Evolutionary conservation across 768 basidiomycete species (phyloP), one percentile per base, ranked within the genome.

Genomic region (Leccinum obscurum): DNA sequence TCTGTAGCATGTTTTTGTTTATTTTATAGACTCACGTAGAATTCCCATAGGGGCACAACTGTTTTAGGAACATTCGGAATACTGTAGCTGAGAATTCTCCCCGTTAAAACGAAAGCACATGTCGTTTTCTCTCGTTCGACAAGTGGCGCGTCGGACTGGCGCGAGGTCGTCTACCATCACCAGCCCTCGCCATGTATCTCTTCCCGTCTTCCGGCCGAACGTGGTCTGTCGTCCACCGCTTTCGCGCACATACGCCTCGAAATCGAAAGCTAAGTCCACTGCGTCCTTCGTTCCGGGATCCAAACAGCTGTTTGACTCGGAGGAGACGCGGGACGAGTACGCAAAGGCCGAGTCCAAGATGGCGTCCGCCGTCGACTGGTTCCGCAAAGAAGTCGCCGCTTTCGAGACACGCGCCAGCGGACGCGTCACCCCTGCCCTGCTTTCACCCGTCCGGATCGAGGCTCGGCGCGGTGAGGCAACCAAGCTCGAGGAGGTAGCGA

Each of bases 401-500:
- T 76, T 86, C 22, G 89, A 92, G 72, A 83, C 81, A 22, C 85
- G 91, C 14, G 89, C 88, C 1, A 84, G 79, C 56, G 92, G 92
- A 32, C 87, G 90, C 28, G 82, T 94, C 61, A 90, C 88, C 0
- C 89, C 92, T 1, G 81, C 81, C 2, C 66, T 94, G 62, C 81
- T 94, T 54, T 77, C 85, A 13, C 83, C 87, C 0, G 89, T 94
- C 6, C 81, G 83, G 20, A 85, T 93, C 32, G 77, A 76, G 55
- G 65, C 84, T 4, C 79, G 77, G 5, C 68, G 70, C 34, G 75
- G 76, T 3, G 73, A 76, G 30, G 57, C 73, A 3, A 71, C 78
- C 49, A 78, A 72, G 49, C 72, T 94, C 39, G 86, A 92, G 46
- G 88, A 92, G 56, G 69, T 93, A 26, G 88, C 92, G 1, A 92